Conservation (phyloP, 441 rosid genomes). For the Sinapis alba region DNA sequence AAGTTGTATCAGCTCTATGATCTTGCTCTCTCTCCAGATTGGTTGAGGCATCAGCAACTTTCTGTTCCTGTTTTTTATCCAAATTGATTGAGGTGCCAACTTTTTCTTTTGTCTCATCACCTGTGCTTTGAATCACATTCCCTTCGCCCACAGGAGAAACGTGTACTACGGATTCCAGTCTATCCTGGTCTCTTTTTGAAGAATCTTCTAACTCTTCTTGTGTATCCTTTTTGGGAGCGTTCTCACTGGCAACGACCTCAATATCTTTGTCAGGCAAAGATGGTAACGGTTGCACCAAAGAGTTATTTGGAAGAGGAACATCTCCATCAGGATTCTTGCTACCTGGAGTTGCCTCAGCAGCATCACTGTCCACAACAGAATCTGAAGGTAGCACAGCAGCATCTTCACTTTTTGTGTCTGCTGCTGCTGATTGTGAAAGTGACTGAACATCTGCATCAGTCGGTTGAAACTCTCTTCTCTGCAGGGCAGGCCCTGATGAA, state of each 20-base stretch:
- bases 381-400: slow-evolving; percentile 45
- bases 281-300: slow-evolving; percentile 43
- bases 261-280: slow-evolving; percentile 52
- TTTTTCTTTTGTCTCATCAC: slow-evolving; percentile 46
- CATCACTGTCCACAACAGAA: slow-evolving; percentile 39
- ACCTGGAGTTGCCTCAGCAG: slow-evolving; percentile 44
- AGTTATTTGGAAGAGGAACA: slow-evolving; percentile 48
- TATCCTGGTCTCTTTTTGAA: slow-evolving; percentile 51
- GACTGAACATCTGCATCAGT: slow-evolving; percentile 46
- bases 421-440: slow-evolving; percentile 39
- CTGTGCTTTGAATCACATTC: slow-evolving; percentile 44
- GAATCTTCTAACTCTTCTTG: slow-evolving; percentile 48
- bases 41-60: slow-evolving; percentile 42
- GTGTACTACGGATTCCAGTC: slow-evolving; percentile 43
- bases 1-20: slow-evolving; percentile 49
- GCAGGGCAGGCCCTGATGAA: slow-evolving; percentile 39
- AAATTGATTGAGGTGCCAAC: slow-evolving; percentile 48
- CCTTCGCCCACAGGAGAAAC: slow-evolving; percentile 46
- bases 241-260: slow-evolving; percentile 49
- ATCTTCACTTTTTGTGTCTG: slow-evolving; percentile 43
- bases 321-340: slow-evolving; percentile 50
- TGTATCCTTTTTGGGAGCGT: slow-evolving; percentile 37
- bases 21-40: slow-evolving; percentile 53
- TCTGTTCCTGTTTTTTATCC: slow-evolving; percentile 53
- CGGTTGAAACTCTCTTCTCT: slow-evolving; percentile 40